Evolutionary conservation across 2,329 filamentous ascomycete genomes (phyloP).

Genomic region (Ophiostoma angusticollis): DNA sequence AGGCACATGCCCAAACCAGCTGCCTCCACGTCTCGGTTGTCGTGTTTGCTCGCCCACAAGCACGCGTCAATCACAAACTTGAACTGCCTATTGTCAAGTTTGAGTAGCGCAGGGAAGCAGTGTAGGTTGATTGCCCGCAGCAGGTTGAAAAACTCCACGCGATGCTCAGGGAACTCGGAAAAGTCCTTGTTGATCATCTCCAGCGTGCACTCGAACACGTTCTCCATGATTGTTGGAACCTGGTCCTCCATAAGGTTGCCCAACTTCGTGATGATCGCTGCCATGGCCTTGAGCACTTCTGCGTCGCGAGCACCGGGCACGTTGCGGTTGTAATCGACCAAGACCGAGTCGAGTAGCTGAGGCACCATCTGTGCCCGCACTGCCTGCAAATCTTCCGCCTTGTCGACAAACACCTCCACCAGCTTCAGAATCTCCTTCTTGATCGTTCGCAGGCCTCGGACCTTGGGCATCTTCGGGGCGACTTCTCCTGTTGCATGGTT

Average conservation of each 20-base stretch:
- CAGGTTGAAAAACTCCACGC: conserved; percentile 99
- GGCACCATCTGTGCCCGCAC: conserved; percentile 91
- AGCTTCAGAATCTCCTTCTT: conserved; percentile 99
- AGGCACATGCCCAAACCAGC: conserved; percentile 97
- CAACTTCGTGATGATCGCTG: conserved; percentile 90
- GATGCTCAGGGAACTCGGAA: conserved; percentile 95
- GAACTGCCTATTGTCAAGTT: conserved; percentile 92
- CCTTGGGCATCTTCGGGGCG: conserved; percentile 93
- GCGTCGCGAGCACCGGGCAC: conserved; percentile 91
- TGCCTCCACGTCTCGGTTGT: conserved; percentile 94
- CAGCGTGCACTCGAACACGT: conserved; percentile 94
- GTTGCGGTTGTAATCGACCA: conserved; percentile 94
- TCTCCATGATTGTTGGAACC: conserved; percentile 94
- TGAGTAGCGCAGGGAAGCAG: conserved; percentile 88
- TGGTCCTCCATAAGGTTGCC: conserved; percentile 96
- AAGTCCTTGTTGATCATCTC: conserved; percentile 99
- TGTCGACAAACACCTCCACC: conserved; percentile 95
- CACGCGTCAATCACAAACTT: conserved; percentile 99
- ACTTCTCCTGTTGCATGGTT: conserved; percentile 52
- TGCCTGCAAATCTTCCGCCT: conserved; percentile 89
- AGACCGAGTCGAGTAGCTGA: conserved; percentile 83
- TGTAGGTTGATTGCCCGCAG: conserved; percentile 91
- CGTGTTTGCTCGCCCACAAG: conserved; percentile 99
- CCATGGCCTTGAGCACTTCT: conserved; percentile 95
- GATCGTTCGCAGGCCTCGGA: conserved; percentile 88